These are phyloP conservation scores for Geum urbanum DNA, from an alignment of 306 rosid genomes.

Conservation along the genomic window DNA sequence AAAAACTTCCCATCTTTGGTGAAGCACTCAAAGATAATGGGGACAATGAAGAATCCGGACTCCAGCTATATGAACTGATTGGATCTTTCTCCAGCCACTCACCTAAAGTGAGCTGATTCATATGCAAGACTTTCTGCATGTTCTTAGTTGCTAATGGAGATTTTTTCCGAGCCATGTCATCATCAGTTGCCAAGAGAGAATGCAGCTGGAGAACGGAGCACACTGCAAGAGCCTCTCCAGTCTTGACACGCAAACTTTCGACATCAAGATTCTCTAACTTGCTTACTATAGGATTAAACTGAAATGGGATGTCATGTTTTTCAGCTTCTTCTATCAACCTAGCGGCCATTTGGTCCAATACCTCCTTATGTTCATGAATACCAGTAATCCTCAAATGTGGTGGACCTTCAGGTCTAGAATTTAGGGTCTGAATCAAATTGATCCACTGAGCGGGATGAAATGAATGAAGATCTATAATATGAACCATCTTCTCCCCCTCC, in stretches of 20 bases:
- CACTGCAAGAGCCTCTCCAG: conserved; percentile 84
- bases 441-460: conserved; percentile 80
- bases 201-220: conserved; percentile 77
- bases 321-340: conserved; percentile 63
- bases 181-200: conserved; percentile 62
- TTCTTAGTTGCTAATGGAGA: conserved; percentile 46
- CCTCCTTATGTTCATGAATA: conserved; percentile 65
- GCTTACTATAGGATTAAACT: conserved; percentile 61
- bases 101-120: conserved; percentile 54
- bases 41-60: conserved; percentile 63
- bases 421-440: conserved; percentile 51
- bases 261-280: conserved; percentile 65
- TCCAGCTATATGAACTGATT: conserved; percentile 35
- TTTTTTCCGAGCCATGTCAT: conserved; percentile 39
- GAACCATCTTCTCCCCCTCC: conserved; percentile 70
- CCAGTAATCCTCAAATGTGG: conserved; percentile 79
- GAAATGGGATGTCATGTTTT: conserved; percentile 64
- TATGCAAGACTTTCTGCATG: conserved; percentile 44
- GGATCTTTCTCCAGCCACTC: conserved; percentile 69
- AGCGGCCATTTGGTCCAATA: conserved; percentile 60
- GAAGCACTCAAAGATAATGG: conserved; percentile 58
- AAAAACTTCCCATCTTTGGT: conserved; percentile 64
- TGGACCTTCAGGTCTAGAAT: conserved; percentile 60
- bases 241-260: conserved; percentile 61
- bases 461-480: conserved; percentile 73